phyloP scores from a whole-genome alignment of 179 eudicot species.

The Spergularia azorica region DNA sequence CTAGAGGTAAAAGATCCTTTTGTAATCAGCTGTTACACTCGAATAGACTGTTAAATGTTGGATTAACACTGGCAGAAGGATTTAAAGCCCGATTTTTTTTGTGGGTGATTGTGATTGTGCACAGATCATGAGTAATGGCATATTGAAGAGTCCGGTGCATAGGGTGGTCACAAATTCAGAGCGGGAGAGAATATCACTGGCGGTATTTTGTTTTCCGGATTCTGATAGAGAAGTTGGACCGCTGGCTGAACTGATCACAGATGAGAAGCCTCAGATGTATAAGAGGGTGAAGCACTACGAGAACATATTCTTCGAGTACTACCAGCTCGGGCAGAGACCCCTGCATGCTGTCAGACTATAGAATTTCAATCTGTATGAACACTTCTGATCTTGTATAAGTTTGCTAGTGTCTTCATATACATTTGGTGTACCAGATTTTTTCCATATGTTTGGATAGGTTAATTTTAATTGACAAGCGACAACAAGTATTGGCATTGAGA shows the following conservation, averaged over 20 bases:
- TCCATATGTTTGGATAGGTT: too few relatives aligned
- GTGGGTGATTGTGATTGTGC: not conserved
- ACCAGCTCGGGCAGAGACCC: conserved; percentile 25
- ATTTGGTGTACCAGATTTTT: too few relatives aligned
- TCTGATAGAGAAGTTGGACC: conserved; percentile 19
- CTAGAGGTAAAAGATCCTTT: conserved; percentile 28
- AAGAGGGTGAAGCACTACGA: conserved; percentile 14
- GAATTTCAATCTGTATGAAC: not conserved
- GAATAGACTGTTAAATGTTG: too few relatives aligned
- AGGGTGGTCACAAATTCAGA: conserved; percentile 20
- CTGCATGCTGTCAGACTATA: conserved; percentile 20
- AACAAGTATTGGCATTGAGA: too few relatives aligned
- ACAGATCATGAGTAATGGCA: conserved; percentile 24
- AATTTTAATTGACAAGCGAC: too few relatives aligned
- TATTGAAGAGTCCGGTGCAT: conserved; percentile 26
- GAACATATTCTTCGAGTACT: conserved; percentile 14
- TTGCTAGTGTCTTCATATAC: too few relatives aligned
- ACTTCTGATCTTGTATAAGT: too few relatives aligned
- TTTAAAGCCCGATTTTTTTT: too few relatives aligned
- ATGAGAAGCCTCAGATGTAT: conserved; percentile 17
- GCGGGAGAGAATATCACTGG: conserved; percentile 20
- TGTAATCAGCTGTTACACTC: too few relatives aligned
- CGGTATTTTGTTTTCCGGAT: conserved; percentile 14
- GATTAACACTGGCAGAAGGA: too few relatives aligned
- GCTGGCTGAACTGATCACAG: conserved; percentile 16